Evolutionary conservation across 2,329 filamentous ascomycete species (phyloP).

Genomic region (Exophiala mesophila): DNA sequence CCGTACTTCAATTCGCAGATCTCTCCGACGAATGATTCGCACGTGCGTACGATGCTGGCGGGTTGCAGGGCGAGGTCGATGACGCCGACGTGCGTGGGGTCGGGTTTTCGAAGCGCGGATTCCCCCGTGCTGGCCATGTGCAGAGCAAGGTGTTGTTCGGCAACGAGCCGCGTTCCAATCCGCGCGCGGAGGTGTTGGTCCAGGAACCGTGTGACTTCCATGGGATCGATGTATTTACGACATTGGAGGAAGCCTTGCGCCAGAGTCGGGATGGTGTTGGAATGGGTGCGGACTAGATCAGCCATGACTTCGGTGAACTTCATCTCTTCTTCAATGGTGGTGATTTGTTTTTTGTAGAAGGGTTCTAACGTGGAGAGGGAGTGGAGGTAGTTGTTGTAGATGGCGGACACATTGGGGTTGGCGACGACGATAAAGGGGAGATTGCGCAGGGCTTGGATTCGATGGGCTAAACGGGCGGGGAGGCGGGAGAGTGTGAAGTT

Average conservation of each 20-base stretch:
- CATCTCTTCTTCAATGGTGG: slow-evolving; percentile 78
- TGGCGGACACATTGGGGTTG: slow-evolving; percentile 90
- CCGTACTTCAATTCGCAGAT: slow-evolving; percentile 97
- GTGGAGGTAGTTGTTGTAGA: slow-evolving; percentile 94
- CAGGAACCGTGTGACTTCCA: slow-evolving; percentile 83
- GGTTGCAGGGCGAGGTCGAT: slow-evolving; percentile 88
- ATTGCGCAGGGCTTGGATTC: slow-evolving; percentile 87
- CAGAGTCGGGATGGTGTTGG: slow-evolving; percentile 88
- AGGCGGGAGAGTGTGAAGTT: slow-evolving; percentile 94
- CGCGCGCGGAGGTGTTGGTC: slow-evolving; percentile 90
- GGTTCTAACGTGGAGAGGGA: slow-evolving; percentile 86
- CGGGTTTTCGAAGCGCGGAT: slow-evolving; percentile 42
- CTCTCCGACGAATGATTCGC: slow-evolving; percentile 86
- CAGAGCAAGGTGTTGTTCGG: slow-evolving; percentile 92
- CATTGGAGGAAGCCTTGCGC: slow-evolving; percentile 92
- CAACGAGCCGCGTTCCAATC: slow-evolving; percentile 89
- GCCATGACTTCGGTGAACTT: slow-evolving; percentile 88
- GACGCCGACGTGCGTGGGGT: slow-evolving; percentile 76
- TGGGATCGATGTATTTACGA: slow-evolving; percentile 76
- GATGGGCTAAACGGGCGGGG: slow-evolving; percentile 85
- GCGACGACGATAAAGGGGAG: slow-evolving; percentile 96
- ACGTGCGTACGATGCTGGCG: slow-evolving; percentile 72
- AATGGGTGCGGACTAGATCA: slow-evolving; percentile 90
- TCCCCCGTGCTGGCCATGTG: slow-evolving; percentile 72
- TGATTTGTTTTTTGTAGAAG: slow-evolving; percentile 68